phyloP scores from a whole-genome alignment of 768 basidiomycete species.

The Russula sp. region DNA sequence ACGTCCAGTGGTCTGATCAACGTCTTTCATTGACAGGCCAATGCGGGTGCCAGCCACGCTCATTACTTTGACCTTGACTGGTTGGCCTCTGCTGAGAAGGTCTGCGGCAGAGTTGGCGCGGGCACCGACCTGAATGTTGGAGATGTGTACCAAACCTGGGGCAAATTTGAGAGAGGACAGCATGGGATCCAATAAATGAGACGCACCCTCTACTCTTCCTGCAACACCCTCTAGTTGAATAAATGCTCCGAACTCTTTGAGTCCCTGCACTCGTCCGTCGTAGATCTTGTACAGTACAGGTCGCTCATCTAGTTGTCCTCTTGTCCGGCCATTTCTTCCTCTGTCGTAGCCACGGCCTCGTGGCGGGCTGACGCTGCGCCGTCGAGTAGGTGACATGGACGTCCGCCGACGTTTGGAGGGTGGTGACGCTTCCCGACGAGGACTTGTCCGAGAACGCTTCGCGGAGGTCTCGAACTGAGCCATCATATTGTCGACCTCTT shows the following conservation, averaged over 20 bases:
- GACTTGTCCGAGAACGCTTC: slow-evolving; percentile 51
- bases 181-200: slow-evolving; percentile 18
- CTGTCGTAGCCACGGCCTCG: slow-evolving; percentile 51
- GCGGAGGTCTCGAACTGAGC: slow-evolving; percentile 64
- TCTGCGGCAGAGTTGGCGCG: slow-evolving; percentile 87
- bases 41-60: slow-evolving; percentile 79
- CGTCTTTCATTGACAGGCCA: slow-evolving; percentile 96
- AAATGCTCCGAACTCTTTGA: slow-evolving; percentile 97
- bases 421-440: slow-evolving; percentile 38
- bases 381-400: slow-evolving; percentile 47
- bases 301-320: slow-evolving; percentile 62
- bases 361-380: slow-evolving; percentile 56
- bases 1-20: slow-evolving; percentile 84
- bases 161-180: not conserved
- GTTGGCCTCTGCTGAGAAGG: slow-evolving; percentile 77
- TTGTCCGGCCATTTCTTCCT: slow-evolving; percentile 43
- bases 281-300: slow-evolving; percentile 96
- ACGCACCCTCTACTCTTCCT: slow-evolving; percentile 85
- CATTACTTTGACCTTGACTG: slow-evolving; percentile 96
- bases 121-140: slow-evolving; percentile 80
- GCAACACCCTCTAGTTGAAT: slow-evolving; percentile 82
- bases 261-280: slow-evolving; percentile 73
- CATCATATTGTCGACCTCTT: slow-evolving; percentile 91
- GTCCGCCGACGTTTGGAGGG: slow-evolving; percentile 61
- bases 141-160: slow-evolving; percentile 95